Evolutionary conservation across 176 grass and related monocot species (phyloP), one percentile per base, ranked within the genome.

Genomic region (Carex kokanica): DNA sequence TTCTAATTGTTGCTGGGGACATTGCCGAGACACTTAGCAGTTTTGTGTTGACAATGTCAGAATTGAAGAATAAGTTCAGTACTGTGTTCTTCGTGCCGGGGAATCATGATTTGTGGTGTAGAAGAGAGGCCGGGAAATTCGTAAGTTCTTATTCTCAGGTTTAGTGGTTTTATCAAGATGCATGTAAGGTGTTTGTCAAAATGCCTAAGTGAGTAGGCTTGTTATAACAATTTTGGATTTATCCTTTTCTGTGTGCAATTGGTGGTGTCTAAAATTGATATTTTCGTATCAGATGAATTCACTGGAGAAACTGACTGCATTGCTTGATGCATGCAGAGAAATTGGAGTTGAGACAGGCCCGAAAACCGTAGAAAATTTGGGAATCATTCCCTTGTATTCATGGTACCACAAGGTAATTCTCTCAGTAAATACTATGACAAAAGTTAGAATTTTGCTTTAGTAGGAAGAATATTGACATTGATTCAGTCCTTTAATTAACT

Each of bases 21-120:
- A 90, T 98, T 3, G 90, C 95, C 3, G 95, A 98, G 86, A 98
- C 92, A 5, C 61, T 71, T 65, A 88, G 83, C 52, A 88, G 90
- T 82, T 98, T 98, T 79, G 86, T 84, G 73, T 80, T 77, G 64
- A 90, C 95, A 63, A 93, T 98, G 95, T 83, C 29, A 15, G 90
- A 85, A 18, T 85, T 98, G 88, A 88, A 90, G 84, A 79, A 80
- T 12, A 67, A 83, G 1, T 98, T 98, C 79, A 74, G 52, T 29
- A 88, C 85, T 16, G 87, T 98, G 27, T 98, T 95, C 88, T 98
- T 90, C 84, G 91, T 98, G 49, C 92, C 89, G 0, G 95, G 95
- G 51, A 98, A 98, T 87, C 95, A 98, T 86, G 95, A 98, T 64
- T 89, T 98, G 78, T 95, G 92, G 95, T 87, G 90, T 25, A 92